phyloP scores from a whole-genome alignment of 225 moss, liverwort and hornwort species.

The Thuidium tamariscinum region DNA sequence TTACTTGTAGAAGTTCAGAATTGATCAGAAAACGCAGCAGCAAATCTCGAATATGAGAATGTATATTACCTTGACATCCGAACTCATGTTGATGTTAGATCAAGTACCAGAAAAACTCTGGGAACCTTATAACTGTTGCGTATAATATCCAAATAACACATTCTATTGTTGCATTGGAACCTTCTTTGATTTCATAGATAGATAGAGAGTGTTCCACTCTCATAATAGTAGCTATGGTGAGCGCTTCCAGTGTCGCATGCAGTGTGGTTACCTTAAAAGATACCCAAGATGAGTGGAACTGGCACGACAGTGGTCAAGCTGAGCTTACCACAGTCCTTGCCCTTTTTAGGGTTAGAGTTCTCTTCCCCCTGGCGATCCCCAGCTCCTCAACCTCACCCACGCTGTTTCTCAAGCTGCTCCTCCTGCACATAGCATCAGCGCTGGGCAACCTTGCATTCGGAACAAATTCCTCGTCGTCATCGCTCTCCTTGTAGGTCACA shows the following conservation, averaged over 20 bases:
- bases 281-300: background rate
- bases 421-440: background rate
- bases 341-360: conserved; percentile 29
- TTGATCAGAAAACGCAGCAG: background rate
- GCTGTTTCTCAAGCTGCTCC: conserved; percentile 19
- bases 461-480: conserved; percentile 26
- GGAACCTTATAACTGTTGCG: too few species aligned
- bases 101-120: background rate
- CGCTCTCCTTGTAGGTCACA: conserved; percentile 35
- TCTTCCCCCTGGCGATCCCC: conserved; percentile 26
- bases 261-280: background rate
- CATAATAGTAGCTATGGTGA: background rate
- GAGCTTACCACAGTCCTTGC: conserved; percentile 12
- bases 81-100: background rate
- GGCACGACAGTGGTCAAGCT: background rate
- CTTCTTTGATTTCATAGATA: background rate
- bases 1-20: background rate
- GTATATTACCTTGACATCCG: background rate
- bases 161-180: background rate
- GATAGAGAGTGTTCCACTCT: background rate
- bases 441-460: background rate
- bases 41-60: background rate
- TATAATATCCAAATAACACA: background rate
- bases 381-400: conserved; percentile 11
- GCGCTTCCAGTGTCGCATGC: background rate